Conservation (phyloP, 1,284 basidiomycete genomes). For the Spongispora temasekensis region DNA sequence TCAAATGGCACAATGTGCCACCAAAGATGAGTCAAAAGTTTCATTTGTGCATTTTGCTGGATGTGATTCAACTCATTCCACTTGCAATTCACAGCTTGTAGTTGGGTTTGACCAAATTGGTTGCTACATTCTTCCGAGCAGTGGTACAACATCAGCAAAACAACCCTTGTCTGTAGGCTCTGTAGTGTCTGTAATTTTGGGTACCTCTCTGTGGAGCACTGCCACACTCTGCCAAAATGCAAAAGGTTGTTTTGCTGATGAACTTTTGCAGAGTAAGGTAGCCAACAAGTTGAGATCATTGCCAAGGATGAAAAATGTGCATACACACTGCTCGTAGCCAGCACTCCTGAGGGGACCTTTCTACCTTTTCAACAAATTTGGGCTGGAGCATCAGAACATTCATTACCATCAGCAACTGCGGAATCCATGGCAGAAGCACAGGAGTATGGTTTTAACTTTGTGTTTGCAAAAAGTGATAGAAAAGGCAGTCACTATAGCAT, state of each 20-base stretch:
- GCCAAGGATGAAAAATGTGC: constrained; percentile 34
- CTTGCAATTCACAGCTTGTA: no score
- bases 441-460: constrained; percentile 21
- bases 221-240: no score
- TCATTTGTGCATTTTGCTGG: no score
- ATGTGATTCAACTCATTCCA: neutral
- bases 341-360: constrained; percentile 23
- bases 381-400: constrained; percentile 19
- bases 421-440: constrained; percentile 17
- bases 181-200: no score
- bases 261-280: constrained; percentile 21
- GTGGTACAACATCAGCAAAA: no score
- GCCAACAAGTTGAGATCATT: constrained; percentile 29
- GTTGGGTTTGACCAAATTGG: no score
- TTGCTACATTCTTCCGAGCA: no score
- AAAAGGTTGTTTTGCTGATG: no score
- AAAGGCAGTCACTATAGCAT: no score
- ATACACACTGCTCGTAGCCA: constrained; percentile 31
- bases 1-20: neutral
- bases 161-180: no score
- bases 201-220: no score
- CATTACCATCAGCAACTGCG: constrained; percentile 16
- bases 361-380: constrained; percentile 37
- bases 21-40: neutral
- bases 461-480: constrained; percentile 19